These are phyloP conservation scores for Penicillium sp. DNA, from an alignment of 2,329 filamentous ascomycete genomes.

Conservation along the genomic window DNA sequence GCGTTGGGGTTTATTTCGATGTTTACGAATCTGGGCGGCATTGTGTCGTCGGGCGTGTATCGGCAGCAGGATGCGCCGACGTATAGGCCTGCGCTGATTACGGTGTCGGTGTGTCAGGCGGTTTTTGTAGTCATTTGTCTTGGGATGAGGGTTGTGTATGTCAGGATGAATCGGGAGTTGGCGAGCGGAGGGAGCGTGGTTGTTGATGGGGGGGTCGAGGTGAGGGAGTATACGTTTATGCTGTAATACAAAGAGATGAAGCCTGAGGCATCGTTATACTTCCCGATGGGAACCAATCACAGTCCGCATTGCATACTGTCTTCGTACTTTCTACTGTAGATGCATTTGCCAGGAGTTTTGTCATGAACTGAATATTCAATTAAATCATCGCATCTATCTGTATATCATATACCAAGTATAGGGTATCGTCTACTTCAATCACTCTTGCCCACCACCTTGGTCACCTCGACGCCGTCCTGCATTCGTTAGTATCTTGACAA, in stretches of 20 bases:
- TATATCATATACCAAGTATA: too few relatives aligned
- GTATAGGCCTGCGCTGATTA: conserved; percentile 7
- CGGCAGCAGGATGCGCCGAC: conserved; percentile 8
- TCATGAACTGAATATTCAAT: too few relatives aligned
- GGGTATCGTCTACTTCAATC: too few relatives aligned
- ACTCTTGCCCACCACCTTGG: conserved; percentile 13
- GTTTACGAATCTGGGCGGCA: conserved; percentile 1
- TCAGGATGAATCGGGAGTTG: conserved; percentile 1
- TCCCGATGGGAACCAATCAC: too few relatives aligned
- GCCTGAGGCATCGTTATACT: too few relatives aligned
- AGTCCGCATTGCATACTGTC: too few relatives aligned
- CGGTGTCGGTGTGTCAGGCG: conserved; percentile 3
- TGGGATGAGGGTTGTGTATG: not conserved
- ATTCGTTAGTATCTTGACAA: not conserved
- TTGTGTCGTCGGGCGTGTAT: not conserved
- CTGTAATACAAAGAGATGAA: not conserved
- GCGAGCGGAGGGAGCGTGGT: not conserved
- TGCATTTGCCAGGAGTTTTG: too few relatives aligned
- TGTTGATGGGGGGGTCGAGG: not conserved
- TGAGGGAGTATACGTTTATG: not conserved
- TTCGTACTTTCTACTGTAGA: too few relatives aligned
- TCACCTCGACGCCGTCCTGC: conserved; percentile 12
- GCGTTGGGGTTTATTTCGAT: conserved; percentile 4
- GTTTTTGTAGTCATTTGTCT: conserved; percentile 2
- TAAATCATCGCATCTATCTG: too few relatives aligned